phyloP scores from a whole-genome alignment of 1,284 basidiomycete species.

The Gymnopus androsaceus region DNA sequence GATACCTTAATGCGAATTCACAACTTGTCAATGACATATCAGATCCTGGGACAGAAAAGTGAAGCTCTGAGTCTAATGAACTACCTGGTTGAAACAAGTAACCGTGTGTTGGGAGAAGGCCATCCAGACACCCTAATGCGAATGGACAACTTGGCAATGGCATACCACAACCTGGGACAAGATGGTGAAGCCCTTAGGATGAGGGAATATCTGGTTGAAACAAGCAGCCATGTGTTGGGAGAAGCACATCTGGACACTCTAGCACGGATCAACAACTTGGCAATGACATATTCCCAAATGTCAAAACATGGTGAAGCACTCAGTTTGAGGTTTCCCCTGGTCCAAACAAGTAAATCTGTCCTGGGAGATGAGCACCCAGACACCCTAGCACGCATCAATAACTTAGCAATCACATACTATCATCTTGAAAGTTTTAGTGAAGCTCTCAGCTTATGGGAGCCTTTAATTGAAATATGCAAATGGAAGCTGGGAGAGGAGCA shows the following conservation, averaged over 20 bases:
- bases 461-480: no score
- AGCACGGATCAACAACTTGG: not conserved
- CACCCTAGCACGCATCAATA: no score
- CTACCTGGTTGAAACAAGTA: not conserved
- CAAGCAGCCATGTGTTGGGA: no score
- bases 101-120: not conserved
- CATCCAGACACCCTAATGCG: no score
- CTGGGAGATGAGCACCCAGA: not conserved
- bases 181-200: no score
- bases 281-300: not conserved
- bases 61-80: not conserved
- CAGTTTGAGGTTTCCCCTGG: not conserved
- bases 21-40: not conserved
- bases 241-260: not conserved
- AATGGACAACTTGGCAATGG: no score
- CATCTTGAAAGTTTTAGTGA: no score
- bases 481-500: no score
- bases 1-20: not conserved
- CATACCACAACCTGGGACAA: no score
- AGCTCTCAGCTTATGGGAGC: no score
- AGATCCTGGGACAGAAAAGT: not conserved
- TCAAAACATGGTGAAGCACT: not conserved
- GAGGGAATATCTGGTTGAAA: no score
- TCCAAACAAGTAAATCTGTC: not conserved
- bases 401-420: no score